Conservation (phyloP, 768 basidiomycete genomes). For the Kwoniella dendrophila region DNA sequence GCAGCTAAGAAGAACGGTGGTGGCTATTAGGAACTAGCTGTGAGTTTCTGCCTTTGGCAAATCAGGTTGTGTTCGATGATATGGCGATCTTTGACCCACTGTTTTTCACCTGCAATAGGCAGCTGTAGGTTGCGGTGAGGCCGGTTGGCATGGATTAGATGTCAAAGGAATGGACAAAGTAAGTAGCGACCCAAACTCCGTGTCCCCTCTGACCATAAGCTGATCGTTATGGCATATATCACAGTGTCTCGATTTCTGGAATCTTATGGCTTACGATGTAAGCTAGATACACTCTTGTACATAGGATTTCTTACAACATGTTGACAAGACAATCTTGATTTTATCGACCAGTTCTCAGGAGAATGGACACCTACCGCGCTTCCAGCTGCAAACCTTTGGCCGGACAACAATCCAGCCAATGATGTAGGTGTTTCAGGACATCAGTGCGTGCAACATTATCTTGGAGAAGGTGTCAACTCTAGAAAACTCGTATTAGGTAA, state of each 20-base stretch:
- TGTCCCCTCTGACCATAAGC: not conserved
- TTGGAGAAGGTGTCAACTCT: not conserved
- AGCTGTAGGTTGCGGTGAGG: constrained; percentile 79
- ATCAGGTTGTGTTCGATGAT: not conserved
- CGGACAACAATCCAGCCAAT: not conserved
- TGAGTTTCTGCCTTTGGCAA: not conserved
- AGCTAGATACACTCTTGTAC: no score
- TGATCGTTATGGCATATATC: not conserved
- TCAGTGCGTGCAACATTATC: constrained; percentile 9
- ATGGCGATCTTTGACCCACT: not conserved
- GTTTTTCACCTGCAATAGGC: constrained; percentile 65
- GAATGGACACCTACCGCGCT: constrained; percentile 8
- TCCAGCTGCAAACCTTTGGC: constrained; percentile 15
- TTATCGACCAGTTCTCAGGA: constrained; percentile 17
- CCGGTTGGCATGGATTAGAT: constrained; percentile 77
- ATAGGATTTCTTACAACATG: no score
- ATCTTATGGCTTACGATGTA: constrained; percentile 72
- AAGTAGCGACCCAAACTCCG: not conserved
- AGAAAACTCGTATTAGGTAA: constrained; percentile 19
- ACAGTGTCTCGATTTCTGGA: constrained; percentile 86
- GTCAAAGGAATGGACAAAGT: constrained; percentile 79
- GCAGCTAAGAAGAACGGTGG: constrained; percentile 4
- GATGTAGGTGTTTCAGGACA: constrained; percentile 9
- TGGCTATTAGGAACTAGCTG: constrained; percentile 12
- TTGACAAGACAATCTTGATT: no score